Evolutionary conservation across 2,329 filamentous ascomycete genomes (phyloP).

Genomic region (Dothidotthia symphoricarpi): DNA sequence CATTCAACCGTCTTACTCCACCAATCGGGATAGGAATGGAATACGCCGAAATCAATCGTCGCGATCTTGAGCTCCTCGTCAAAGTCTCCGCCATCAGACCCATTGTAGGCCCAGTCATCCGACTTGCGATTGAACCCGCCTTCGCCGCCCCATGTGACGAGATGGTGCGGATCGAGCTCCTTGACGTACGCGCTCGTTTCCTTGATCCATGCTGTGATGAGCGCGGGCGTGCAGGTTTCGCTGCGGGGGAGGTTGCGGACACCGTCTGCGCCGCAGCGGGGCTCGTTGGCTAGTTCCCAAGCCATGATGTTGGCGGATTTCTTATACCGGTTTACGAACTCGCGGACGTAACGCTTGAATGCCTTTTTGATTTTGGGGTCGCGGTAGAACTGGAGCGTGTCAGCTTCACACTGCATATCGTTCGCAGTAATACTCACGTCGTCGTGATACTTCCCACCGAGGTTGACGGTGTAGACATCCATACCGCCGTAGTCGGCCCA

Average conservation of each 20-base stretch:
- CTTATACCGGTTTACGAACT: conserved; percentile 52
- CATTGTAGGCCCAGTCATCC: conserved; percentile 42
- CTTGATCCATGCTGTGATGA: conserved; percentile 51
- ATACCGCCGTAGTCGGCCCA: conserved; percentile 62
- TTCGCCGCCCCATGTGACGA: conserved; percentile 57
- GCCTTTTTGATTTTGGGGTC: conserved; percentile 53
- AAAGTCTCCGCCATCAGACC: conserved; percentile 54
- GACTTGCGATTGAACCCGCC: conserved; percentile 36
- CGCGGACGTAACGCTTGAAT: conserved; percentile 51
- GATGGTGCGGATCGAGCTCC: conserved; percentile 51
- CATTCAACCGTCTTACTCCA: conserved; percentile 55
- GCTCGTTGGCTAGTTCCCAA: conserved; percentile 57
- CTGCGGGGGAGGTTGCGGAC: conserved; percentile 31
- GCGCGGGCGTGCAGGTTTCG: conserved; percentile 37
- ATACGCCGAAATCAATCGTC: conserved; percentile 55
- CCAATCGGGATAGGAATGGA: conserved; percentile 58
- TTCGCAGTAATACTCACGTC: conserved; percentile 36
- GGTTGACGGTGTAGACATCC: conserved; percentile 59
- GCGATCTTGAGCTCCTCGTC: conserved; percentile 51
- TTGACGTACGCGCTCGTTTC: conserved; percentile 59
- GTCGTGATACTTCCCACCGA: conserved; percentile 53
- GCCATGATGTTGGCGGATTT: conserved; percentile 52
- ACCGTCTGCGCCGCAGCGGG: conserved; percentile 30
- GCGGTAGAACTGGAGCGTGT: conserved; percentile 33
- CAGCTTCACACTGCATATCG: neutral